These are phyloP conservation scores for Boletus rex-veris DNA, from an alignment of 768 basidiomycete species.

Conservation along the genomic window DNA sequence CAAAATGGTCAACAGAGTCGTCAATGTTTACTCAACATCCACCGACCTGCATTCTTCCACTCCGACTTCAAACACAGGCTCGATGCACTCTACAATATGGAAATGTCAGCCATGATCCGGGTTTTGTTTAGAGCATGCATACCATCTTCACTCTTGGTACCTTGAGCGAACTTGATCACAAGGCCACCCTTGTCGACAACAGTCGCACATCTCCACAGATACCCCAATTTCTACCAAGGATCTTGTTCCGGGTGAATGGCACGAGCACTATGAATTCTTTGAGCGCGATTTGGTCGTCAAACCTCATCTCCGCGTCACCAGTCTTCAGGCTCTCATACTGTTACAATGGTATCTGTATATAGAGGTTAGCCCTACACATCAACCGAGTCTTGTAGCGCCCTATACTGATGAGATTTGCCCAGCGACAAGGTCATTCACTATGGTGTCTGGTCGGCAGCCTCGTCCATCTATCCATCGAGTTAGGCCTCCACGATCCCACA, in stretches of 20 bases:
- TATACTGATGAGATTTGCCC: conserved; percentile 7
- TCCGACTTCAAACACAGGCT: conserved; percentile 65
- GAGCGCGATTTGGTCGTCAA: conserved; percentile 74
- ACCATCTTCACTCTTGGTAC: conserved; percentile 78
- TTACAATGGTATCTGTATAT: conserved; percentile 89
- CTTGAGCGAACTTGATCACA: conserved; percentile 76
- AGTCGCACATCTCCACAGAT: conserved; percentile 34
- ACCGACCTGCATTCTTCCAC: conserved; percentile 73
- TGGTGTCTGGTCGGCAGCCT: conserved; percentile 88
- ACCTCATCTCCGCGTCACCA: conserved; percentile 77
- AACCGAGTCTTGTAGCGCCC: neutral
- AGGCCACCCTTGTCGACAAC: conserved; percentile 51
- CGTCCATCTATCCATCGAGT: conserved; percentile 76
- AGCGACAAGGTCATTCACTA: conserved; percentile 86
- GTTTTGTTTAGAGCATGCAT: conserved; percentile 75
- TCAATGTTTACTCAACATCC: conserved; percentile 74
- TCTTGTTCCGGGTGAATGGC: conserved; percentile 63
- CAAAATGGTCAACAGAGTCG: conserved; percentile 55
- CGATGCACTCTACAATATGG: conserved; percentile 61
- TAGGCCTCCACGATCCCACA: conserved; percentile 82
- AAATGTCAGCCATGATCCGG: conserved; percentile 60
- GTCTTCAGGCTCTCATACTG: conserved; percentile 78
- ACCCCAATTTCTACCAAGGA: conserved; percentile 48
- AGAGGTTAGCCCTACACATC: conserved; percentile 49
- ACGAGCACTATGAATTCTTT: conserved; percentile 81